These are phyloP conservation scores for Phytophthora tubulina DNA, from an alignment of 352 stramenopile genomes.

Conservation along the genomic window DNA sequence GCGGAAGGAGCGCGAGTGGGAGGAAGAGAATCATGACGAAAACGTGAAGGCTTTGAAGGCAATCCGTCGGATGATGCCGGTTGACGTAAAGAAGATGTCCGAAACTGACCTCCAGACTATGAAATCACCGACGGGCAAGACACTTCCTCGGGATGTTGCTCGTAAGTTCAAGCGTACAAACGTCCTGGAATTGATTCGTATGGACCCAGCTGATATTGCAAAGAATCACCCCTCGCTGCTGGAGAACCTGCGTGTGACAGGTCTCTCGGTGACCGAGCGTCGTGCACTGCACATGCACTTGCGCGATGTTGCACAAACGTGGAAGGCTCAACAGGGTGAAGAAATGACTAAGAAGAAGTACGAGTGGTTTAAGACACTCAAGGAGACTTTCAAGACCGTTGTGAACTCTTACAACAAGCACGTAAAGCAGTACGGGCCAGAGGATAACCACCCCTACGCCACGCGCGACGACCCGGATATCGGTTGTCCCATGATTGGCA, in stretches of 20 bases:
- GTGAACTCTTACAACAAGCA: conserved; percentile 92
- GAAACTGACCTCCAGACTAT: conserved; percentile 84
- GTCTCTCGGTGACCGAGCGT: conserved; percentile 91
- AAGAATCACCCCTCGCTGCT: conserved; percentile 91
- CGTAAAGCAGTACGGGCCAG: conserved; percentile 91
- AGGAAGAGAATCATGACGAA: conserved; percentile 88
- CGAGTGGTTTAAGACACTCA: conserved; percentile 93
- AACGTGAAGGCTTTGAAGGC: conserved; percentile 91
- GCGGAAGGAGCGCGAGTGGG: conserved; percentile 92
- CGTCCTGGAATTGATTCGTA: conserved; percentile 90
- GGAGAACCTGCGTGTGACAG: conserved; percentile 92
- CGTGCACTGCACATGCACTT: conserved; percentile 91
- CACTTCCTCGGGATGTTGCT: conserved; percentile 81
- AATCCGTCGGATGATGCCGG: conserved; percentile 93
- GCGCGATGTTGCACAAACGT: conserved; percentile 82
- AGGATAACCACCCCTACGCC: conserved; percentile 89
- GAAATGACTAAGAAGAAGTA: conserved; percentile 94
- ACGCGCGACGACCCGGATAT: conserved; percentile 86
- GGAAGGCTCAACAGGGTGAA: conserved; percentile 91
- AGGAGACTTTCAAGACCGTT: conserved; percentile 94
- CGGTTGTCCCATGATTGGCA: conserved; percentile 89
- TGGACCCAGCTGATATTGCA: conserved; percentile 88
- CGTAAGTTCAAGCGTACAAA: conserved; percentile 95
- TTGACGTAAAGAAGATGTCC: conserved; percentile 93
- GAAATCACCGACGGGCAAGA: conserved; percentile 78